These are phyloP conservation scores for Phlegmacium glaucopus DNA, from an alignment of 768 basidiomycete genomes.

Conservation along the genomic window DNA sequence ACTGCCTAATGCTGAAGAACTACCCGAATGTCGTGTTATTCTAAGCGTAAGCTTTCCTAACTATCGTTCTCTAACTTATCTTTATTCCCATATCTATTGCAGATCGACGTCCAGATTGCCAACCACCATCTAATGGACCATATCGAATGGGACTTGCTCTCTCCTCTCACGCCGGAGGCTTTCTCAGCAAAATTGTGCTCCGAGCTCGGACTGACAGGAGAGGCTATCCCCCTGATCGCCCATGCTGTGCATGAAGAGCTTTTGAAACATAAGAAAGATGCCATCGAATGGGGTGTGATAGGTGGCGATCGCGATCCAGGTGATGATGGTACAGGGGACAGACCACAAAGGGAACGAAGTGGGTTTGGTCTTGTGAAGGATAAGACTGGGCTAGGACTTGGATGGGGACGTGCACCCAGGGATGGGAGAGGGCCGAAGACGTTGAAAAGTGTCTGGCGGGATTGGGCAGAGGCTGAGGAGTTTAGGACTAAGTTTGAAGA, in stretches of 20 bases:
- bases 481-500: slow-evolving; percentile 87
- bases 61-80: not conserved
- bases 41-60: slow-evolving; percentile 55
- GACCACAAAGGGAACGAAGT: slow-evolving; percentile 41
- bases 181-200: slow-evolving; percentile 78
- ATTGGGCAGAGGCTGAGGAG: slow-evolving; percentile 91
- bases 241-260: slow-evolving; percentile 96
- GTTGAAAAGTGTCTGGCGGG: slow-evolving; percentile 88
- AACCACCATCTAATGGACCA: slow-evolving; percentile 90
- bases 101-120: slow-evolving; percentile 98
- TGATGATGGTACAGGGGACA: slow-evolving; percentile 20
- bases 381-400: slow-evolving; percentile 77
- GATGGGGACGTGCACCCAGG: slow-evolving; percentile 73
- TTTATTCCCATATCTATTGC: slow-evolving; percentile 5
- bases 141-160: slow-evolving; percentile 98
- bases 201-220: slow-evolving; percentile 86
- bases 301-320: slow-evolving; percentile 44
- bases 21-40: slow-evolving; percentile 79
- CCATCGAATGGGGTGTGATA: slow-evolving; percentile 90
- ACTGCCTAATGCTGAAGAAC: slow-evolving; percentile 46
- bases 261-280: slow-evolving; percentile 92
- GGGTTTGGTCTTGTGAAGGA: slow-evolving; percentile 66
- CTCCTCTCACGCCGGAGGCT: slow-evolving; percentile 82
- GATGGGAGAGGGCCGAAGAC: slow-evolving; percentile 79
- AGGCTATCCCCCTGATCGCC: slow-evolving; percentile 84